Evolutionary conservation across 108 stramenopile genomes (phyloP).

Genomic region (Cyclotella baltica): DNA sequence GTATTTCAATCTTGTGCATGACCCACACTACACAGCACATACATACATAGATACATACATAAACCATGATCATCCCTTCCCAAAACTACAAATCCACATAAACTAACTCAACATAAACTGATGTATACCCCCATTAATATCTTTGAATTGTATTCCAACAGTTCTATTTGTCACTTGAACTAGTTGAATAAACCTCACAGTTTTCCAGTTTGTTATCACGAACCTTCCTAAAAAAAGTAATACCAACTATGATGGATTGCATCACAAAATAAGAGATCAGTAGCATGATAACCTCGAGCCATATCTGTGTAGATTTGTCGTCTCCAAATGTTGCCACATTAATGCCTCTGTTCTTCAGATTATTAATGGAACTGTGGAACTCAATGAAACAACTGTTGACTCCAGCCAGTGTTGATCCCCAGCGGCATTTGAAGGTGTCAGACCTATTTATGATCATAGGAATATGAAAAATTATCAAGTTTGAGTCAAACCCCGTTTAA

Average conservation of each 20-base stretch:
- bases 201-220: background rate
- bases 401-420: slow-evolving; percentile 15
- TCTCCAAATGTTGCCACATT: slow-evolving; percentile 26
- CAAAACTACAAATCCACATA: too few relatives aligned
- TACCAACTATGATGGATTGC: background rate
- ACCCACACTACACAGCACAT: too few relatives aligned
- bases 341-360: slow-evolving; percentile 16
- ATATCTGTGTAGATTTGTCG: too few relatives aligned
- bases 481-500: too few relatives aligned
- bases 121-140: background rate
- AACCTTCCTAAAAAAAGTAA: background rate
- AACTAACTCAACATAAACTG: too few relatives aligned
- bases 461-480: too few relatives aligned
- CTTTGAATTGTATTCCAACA: background rate
- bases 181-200: too few relatives aligned
- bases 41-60: too few relatives aligned
- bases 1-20: too few relatives aligned
- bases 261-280: background rate
- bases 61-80: too few relatives aligned
- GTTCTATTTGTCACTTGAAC: too few relatives aligned
- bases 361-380: slow-evolving; percentile 8
- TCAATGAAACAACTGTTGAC: slow-evolving; percentile 24
- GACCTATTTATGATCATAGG: too few relatives aligned
- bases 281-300: background rate
- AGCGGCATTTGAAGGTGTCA: slow-evolving; percentile 18